Conservation (phyloP, 148 eudicot species). For the Rhododendron vialii region DNA sequence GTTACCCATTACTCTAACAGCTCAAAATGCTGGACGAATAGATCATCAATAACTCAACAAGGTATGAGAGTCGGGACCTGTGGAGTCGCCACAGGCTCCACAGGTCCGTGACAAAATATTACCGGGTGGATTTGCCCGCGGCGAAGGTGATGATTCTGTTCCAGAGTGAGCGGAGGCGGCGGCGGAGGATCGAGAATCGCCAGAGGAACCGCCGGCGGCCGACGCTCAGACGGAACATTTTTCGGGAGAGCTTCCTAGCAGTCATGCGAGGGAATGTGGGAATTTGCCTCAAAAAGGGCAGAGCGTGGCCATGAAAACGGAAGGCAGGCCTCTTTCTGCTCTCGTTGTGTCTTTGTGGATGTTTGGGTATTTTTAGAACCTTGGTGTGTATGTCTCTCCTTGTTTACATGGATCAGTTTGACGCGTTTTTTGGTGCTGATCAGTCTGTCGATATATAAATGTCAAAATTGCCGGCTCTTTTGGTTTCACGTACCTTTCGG, state of each 20-base stretch:
- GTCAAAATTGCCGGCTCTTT: background rate
- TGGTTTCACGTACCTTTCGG: background rate
- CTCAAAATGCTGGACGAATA: background rate
- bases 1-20: background rate
- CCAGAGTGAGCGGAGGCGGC: background rate
- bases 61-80: background rate
- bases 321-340: background rate
- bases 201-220: background rate
- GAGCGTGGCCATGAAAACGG: background rate
- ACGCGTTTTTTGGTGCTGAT: background rate
- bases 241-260: background rate
- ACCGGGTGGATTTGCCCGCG: constrained; percentile 16
- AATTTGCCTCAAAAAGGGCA: background rate
- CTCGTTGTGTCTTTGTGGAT: background rate
- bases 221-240: background rate
- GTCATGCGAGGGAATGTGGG: background rate
- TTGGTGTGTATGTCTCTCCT: background rate
- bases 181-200: background rate
- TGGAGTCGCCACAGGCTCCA: background rate
- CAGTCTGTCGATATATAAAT: background rate
- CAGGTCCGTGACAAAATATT: background rate
- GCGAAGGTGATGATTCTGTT: constrained; percentile 10
- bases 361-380: background rate
- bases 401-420: background rate
- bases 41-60: background rate